Evolutionary conservation across 345 rosid species (phyloP).

Genomic region (Citrus australasica): DNA sequence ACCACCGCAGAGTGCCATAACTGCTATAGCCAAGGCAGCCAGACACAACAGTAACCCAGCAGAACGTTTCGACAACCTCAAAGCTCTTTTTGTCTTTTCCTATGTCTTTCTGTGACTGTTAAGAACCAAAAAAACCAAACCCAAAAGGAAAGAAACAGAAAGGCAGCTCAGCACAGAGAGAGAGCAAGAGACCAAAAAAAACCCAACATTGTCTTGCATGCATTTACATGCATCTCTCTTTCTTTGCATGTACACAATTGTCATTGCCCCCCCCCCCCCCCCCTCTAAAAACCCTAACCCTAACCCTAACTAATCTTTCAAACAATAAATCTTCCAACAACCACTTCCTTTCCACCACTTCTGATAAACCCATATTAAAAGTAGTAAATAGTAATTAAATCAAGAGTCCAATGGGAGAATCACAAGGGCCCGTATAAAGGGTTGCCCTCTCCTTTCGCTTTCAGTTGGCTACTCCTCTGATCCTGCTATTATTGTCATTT

Average conservation of each 20-base stretch:
- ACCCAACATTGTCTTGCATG: conserved; percentile 33
- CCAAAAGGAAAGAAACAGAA: conserved; percentile 29
- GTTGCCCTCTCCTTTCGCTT: conserved; percentile 39
- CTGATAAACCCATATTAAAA: background rate
- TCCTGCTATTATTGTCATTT: conserved; percentile 39
- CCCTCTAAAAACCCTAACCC: conserved; percentile 9
- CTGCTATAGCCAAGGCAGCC: background rate
- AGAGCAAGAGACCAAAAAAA: background rate
- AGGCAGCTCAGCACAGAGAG: background rate
- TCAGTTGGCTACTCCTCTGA: conserved; percentile 21
- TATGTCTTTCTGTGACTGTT: background rate
- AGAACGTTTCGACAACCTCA: conserved; percentile 10
- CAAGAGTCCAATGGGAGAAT: conserved; percentile 1
- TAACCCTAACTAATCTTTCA: conserved; percentile 18
- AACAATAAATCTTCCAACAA: conserved; percentile 27
- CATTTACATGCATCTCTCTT: conserved; percentile 23
- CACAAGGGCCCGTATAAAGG: conserved; percentile 11
- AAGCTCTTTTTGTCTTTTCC: conserved; percentile 24
- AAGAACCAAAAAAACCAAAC: background rate
- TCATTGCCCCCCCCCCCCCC: conserved; percentile 35
- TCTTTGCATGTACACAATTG: conserved; percentile 25
- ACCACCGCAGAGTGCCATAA: background rate
- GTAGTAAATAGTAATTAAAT: background rate
- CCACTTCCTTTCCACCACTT: conserved; percentile 12
- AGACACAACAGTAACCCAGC: background rate